phyloP scores from a whole-genome alignment of 2,329 filamentous ascomycete genomes.

The Ilyonectria sp. region DNA sequence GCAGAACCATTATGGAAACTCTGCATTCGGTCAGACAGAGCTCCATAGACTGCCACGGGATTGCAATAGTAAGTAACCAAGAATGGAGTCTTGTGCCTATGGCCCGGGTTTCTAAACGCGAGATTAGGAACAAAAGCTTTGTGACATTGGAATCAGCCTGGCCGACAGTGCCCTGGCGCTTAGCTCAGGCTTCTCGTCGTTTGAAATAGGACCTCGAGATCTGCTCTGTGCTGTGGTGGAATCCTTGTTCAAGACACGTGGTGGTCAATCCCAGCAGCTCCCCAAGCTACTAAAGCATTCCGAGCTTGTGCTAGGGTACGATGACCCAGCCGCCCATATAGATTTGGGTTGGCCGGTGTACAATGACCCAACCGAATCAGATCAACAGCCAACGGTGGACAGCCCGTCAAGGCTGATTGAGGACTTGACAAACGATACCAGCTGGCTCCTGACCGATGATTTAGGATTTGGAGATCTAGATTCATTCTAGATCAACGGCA shows the following conservation, averaged over 20 bases:
- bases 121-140: slow-evolving; percentile 44
- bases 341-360: neutral
- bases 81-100: neutral
- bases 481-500: neutral
- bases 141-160: slow-evolving; percentile 43
- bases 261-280: slow-evolving; percentile 9
- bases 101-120: neutral
- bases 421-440: neutral
- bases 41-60: slow-evolving; percentile 44
- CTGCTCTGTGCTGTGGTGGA: slow-evolving; percentile 42
- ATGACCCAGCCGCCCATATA: slow-evolving; percentile 1
- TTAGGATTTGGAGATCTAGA: neutral
- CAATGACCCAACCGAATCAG: neutral
- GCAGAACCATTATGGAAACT: slow-evolving; percentile 41
- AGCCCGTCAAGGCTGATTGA: neutral
- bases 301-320: slow-evolving; percentile 10
- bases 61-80: slow-evolving; percentile 37
- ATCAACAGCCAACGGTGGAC: neutral
- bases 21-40: slow-evolving; percentile 35
- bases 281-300: slow-evolving; percentile 39
- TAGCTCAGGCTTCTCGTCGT: slow-evolving; percentile 28
- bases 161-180: slow-evolving; percentile 34
- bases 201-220: slow-evolving; percentile 43
- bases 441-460: neutral
- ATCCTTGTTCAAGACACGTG: slow-evolving; percentile 38